These are phyloP conservation scores for Zygosaccharomyces pseudorouxii DNA, from an alignment of 805 yeast genomes.

Conservation along the genomic window DNA sequence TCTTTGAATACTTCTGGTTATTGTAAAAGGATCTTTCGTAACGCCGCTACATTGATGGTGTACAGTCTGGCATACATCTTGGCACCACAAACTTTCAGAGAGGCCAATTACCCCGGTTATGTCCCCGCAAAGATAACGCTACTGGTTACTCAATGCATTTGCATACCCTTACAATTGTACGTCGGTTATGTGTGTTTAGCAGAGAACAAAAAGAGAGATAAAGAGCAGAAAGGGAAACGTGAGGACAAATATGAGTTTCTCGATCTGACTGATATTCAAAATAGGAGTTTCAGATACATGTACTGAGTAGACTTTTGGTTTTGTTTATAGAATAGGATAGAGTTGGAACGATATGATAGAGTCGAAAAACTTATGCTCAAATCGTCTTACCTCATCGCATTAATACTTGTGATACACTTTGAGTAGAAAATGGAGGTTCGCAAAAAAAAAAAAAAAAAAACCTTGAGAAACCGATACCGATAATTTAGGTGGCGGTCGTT, in stretches of 20 bases:
- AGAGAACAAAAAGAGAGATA: slow-evolving; percentile 51
- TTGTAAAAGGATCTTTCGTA: slow-evolving; percentile 51
- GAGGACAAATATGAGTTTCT: slow-evolving; percentile 42
- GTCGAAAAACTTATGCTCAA: slow-evolving; percentile 9
- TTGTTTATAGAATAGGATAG: neutral
- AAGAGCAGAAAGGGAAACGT: slow-evolving; percentile 32
- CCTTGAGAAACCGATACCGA: slow-evolving; percentile 47
- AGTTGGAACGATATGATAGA: neutral
- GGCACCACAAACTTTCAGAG: slow-evolving; percentile 61
- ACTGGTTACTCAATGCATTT: slow-evolving; percentile 46
- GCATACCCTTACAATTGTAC: slow-evolving; percentile 41
- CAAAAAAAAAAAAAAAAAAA: neutral
- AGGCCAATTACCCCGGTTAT: slow-evolving; percentile 48
- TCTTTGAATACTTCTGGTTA: slow-evolving; percentile 59
- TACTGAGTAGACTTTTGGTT: slow-evolving; percentile 18
- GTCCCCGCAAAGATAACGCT: slow-evolving; percentile 55
- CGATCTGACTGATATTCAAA: slow-evolving; percentile 58
- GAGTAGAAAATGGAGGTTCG: neutral
- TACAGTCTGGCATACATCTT: slow-evolving; percentile 55
- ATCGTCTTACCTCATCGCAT: slow-evolving; percentile 7
- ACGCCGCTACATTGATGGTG: slow-evolving; percentile 51
- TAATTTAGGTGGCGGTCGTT: slow-evolving; percentile 75
- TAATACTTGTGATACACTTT: no score
- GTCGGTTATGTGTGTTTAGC: slow-evolving; percentile 41
- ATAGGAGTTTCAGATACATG: slow-evolving; percentile 52